Evolutionary conservation across 225 moss, liverwort and hornwort genomes (phyloP), one percentile per base, ranked within the genome.

Genomic region (Climacium dendroides): DNA sequence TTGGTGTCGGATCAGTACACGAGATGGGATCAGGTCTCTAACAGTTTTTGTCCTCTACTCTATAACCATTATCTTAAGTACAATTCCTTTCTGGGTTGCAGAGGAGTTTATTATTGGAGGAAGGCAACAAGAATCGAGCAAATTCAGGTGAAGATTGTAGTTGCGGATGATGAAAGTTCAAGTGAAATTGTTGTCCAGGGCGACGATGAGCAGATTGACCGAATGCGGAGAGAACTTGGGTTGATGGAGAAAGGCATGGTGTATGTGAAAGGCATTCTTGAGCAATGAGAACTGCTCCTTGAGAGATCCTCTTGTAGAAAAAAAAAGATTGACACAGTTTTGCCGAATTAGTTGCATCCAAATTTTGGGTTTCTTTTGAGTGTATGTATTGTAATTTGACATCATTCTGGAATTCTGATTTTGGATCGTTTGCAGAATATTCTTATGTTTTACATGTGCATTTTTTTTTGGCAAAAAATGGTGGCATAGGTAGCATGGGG

Each of bases 171-270:
- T 85, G 97, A 96, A 80, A 63, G 92, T 34, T 99, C 94, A 47
- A 96, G 95, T 48, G 99, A 99, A 87, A 94, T 99, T 37, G 81
- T 92, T 74, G 92, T 95, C 61, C 99, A 99, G 92, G 99, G 97
- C 63, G 95, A 99, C 37, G 99, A 99, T 88, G 97, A 97, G 89
- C 97, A 97, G 87, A 89, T 99, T 69, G 97, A 99, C 87, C 94
- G 94, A 30, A 92, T 99, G 89, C 96, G 96, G 53, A 93, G 97
- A 91, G 99, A 99, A 74, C 86, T 97, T 32, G 95, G 89, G 39
- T 89, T 95, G 5, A 97, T 96, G 99, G 99, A 99, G 90, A 99
- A 97, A 90, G 99, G 93, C 88, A 99, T 99, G 99, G 97, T 99
- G 19, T 96, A 96, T 52, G 99, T 99, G 76, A 99, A 96, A 87